Conservation (phyloP, 176 grass and related monocot species). For the Carex littledalei region DNA sequence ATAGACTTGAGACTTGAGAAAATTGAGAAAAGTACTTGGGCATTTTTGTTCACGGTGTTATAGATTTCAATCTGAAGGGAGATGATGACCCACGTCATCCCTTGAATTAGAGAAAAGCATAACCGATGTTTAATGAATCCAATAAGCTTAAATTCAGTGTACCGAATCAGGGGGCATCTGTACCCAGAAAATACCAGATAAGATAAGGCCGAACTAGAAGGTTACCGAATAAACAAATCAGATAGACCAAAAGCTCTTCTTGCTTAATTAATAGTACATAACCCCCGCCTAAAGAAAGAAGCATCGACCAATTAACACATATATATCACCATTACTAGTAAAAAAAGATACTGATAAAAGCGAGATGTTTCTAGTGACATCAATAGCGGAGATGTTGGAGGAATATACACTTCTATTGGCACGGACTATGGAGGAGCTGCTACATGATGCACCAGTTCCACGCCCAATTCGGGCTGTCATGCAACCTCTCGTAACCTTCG, state of each 20-base stretch:
- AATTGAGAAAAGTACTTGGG: no score
- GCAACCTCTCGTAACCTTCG: conserved; percentile 27
- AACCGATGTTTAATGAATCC: background rate
- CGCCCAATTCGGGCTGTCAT: conserved; percentile 28
- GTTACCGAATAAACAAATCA: background rate
- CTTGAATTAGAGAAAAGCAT: background rate
- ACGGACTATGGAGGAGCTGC: conserved; percentile 21
- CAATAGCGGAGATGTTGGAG: conserved; percentile 37
- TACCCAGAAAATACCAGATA: background rate
- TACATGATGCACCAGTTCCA: conserved; percentile 23
- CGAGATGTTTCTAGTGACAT: conserved; percentile 34
- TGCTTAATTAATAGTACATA: background rate
- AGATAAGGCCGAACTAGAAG: background rate
- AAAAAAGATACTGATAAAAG: background rate
- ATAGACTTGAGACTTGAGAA: no score
- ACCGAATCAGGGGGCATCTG: background rate
- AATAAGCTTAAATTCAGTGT: background rate
- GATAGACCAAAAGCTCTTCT: background rate
- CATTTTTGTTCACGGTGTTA: no score
- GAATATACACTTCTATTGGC: conserved; percentile 35
- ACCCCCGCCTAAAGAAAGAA: background rate
- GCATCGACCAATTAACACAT: background rate
- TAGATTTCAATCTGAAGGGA: no score
- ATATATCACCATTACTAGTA: background rate
- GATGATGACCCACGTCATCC: no score